phyloP scores from a whole-genome alignment of 2,329 filamentous ascomycete species.

The Verticillium albo-atrum region DNA sequence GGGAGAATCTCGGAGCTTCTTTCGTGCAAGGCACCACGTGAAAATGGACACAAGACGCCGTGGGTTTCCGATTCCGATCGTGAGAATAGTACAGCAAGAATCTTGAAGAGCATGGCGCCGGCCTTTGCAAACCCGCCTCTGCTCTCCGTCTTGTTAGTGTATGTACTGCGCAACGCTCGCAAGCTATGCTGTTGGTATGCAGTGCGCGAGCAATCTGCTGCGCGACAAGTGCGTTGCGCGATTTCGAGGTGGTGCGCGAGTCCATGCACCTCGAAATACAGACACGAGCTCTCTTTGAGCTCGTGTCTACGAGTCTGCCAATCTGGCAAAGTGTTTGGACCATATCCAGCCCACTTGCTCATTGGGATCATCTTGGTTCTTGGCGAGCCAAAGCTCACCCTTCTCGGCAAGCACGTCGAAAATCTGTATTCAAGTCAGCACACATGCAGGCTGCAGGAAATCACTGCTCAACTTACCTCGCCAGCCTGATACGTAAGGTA shows the following conservation, averaged over 20 bases:
- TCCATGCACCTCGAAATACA: not conserved
- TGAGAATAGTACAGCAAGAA: not conserved
- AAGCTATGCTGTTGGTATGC: not conserved
- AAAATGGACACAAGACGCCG: too few relatives aligned
- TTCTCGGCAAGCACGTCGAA: conserved; percentile 94
- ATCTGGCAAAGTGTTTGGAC: conserved; percentile 91
- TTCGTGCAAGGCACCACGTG: too few relatives aligned
- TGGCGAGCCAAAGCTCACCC: conserved; percentile 94
- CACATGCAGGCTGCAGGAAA: not conserved
- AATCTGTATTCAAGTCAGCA: conserved; percentile 39
- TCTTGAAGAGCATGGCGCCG: not conserved
- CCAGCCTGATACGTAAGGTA: conserved; percentile 94
- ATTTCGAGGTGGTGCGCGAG: not conserved
- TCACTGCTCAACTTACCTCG: conserved; percentile 53
- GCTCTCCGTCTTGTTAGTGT: not conserved
- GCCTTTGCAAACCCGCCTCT: not conserved
- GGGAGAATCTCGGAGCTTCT: too few relatives aligned
- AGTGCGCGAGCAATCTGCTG: not conserved
- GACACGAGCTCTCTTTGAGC: not conserved
- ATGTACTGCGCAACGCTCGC: not conserved
- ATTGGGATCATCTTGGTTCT: conserved; percentile 86
- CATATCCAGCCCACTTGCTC: conserved; percentile 93
- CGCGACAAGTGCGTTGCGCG: not conserved
- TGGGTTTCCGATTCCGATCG: not conserved
- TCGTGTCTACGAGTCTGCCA: conserved; percentile 43